phyloP scores from a whole-genome alignment of 2,329 filamentous ascomycete genomes.

The Bipolaris cookei region DNA sequence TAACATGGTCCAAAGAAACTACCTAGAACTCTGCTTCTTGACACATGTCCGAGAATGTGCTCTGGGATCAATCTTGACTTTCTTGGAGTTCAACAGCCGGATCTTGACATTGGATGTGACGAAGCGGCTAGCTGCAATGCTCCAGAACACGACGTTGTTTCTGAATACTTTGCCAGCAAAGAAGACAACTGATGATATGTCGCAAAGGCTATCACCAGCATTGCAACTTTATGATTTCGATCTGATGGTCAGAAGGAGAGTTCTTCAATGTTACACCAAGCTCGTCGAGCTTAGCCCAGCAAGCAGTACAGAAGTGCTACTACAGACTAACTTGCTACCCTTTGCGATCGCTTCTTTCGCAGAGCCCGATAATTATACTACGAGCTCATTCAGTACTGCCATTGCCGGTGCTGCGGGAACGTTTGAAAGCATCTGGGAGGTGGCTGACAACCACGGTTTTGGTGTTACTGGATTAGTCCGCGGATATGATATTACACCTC shows the following conservation, averaged over 20 bases:
- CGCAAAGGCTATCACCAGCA: constrained; percentile 81
- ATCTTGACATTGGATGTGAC: constrained; percentile 93
- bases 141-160: constrained; percentile 92
- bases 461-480: constrained; percentile 85
- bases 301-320: constrained; percentile 81
- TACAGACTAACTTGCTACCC: constrained; percentile 90
- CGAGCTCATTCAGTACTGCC: constrained; percentile 83
- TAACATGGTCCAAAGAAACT: constrained; percentile 80
- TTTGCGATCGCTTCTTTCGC: constrained; percentile 90
- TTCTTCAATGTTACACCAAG: constrained; percentile 93
- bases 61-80: constrained; percentile 86
- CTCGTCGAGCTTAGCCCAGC: constrained; percentile 86
- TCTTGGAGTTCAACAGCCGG: constrained; percentile 90
- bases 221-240: constrained; percentile 89
- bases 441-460: constrained; percentile 92
- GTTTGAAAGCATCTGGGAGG: constrained; percentile 94
- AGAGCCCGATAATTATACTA: constrained; percentile 85
- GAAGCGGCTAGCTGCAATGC: constrained; percentile 88
- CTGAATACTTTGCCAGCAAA: constrained; percentile 82
- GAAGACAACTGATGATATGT: constrained; percentile 85
- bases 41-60: constrained; percentile 95
- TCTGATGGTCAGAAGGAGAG: constrained; percentile 89
- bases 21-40: constrained; percentile 89
- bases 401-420: constrained; percentile 89
- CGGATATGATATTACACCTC: constrained; percentile 73